Evolutionary conservation across 1,139 yeast genomes (phyloP).

Genomic region (Entelexis paramagnoliae): DNA sequence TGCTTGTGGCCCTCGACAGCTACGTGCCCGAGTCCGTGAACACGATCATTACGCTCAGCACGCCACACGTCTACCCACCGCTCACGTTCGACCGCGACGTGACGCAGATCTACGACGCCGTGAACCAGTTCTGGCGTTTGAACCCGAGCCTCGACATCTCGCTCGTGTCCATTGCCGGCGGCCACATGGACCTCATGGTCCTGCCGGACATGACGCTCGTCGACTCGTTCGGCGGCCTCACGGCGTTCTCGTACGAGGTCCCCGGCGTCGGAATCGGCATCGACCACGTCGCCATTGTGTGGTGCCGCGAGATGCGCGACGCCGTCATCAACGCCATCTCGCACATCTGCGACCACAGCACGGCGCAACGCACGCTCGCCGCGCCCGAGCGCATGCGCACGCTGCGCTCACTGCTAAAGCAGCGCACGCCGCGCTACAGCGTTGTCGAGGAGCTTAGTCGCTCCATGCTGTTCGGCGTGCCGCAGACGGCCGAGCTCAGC

Average conservation of each 20-base stretch:
- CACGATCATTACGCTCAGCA: constrained; percentile 74
- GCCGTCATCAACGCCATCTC: constrained; percentile 51
- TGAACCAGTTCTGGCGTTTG: constrained; percentile 69
- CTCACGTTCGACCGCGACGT: constrained; percentile 92
- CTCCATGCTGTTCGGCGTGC: constrained; percentile 8
- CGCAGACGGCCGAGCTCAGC: neutral
- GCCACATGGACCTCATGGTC: constrained; percentile 64
- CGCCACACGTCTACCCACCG: constrained; percentile 92
- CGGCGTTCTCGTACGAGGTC: constrained; percentile 75
- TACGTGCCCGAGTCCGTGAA: constrained; percentile 63
- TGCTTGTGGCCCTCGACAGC: constrained; percentile 67
- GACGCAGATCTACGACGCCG: constrained; percentile 57
- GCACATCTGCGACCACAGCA: constrained; percentile 44
- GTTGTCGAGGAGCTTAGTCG: neutral
- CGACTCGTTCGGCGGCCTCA: constrained; percentile 70
- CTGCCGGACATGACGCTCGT: constrained; percentile 87
- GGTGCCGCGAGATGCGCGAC: constrained; percentile 85
- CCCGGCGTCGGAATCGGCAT: constrained; percentile 92
- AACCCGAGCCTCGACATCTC: constrained; percentile 24
- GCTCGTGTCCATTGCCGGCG: constrained; percentile 77
- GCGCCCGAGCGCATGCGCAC: constrained; percentile 46
- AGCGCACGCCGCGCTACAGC: neutral
- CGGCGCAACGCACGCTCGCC: constrained; percentile 46
- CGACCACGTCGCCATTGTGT: constrained; percentile 90
- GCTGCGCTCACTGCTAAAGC: constrained; percentile 33